phyloP scores from a whole-genome alignment of 192 early-diverging fungal species.

The Thamnidium elegans region DNA sequence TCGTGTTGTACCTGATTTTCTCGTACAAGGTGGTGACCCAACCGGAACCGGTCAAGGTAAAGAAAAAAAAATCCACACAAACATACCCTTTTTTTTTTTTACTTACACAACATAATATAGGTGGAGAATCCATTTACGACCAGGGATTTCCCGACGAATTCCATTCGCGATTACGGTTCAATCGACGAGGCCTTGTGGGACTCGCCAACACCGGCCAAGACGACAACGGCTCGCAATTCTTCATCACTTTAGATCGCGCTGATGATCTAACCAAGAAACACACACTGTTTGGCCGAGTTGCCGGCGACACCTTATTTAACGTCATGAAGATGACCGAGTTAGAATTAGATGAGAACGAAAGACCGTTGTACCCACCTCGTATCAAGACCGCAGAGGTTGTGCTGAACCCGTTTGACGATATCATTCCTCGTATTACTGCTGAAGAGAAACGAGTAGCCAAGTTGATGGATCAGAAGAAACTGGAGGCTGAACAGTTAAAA shows the following conservation, averaged over 20 bases:
- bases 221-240: slow-evolving; percentile 90
- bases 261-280: slow-evolving; percentile 85
- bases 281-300: slow-evolving; percentile 92
- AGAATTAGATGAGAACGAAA: slow-evolving; percentile 77
- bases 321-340: slow-evolving; percentile 81
- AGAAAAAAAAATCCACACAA: neutral
- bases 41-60: slow-evolving; percentile 70
- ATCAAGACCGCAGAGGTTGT: slow-evolving; percentile 67
- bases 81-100: neutral
- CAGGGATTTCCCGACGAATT: slow-evolving; percentile 88
- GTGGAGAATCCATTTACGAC: slow-evolving; percentile 87
- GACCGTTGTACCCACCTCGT: slow-evolving; percentile 71
- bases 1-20: slow-evolving; percentile 84
- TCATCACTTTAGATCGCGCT: slow-evolving; percentile 85
- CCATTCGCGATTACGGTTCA: slow-evolving; percentile 89
- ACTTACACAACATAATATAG: slow-evolving; percentile 25
- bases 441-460: slow-evolving; percentile 33
- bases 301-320: slow-evolving; percentile 89
- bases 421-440: slow-evolving; percentile 63
- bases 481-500: slow-evolving; percentile 32
- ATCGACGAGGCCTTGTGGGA: slow-evolving; percentile 79
- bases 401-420: slow-evolving; percentile 90
- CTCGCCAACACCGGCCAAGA: slow-evolving; percentile 86
- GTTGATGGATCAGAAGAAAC: slow-evolving; percentile 25
- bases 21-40: slow-evolving; percentile 94